Percentiles rank a stretch among this genome's conserved stretches.
Evolutionary conservation across 2,329 filamentous ascomycete genomes (phyloP).

Genomic region (Paramyrothecium sp.): DNA sequence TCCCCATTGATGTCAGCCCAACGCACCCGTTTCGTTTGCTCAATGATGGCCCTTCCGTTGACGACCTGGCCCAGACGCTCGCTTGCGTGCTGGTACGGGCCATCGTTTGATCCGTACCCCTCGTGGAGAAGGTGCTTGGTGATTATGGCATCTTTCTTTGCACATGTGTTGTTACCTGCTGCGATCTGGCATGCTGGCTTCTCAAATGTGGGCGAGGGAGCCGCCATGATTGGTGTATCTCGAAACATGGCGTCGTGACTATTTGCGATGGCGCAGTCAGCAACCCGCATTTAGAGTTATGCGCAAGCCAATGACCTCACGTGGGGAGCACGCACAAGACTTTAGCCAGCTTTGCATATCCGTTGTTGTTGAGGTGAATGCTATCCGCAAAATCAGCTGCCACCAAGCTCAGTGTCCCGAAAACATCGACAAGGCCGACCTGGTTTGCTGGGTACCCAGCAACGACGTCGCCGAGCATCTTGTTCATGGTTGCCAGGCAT

Average conservation of each 20-base stretch:
- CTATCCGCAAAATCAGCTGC: background rate
- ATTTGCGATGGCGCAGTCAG: too few relatives aligned
- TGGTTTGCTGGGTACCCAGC: background rate
- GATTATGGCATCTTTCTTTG: background rate
- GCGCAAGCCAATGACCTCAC: too few relatives aligned
- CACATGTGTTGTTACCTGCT: background rate
- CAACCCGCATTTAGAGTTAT: too few relatives aligned
- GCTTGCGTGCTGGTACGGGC: background rate
- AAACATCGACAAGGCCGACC: background rate
- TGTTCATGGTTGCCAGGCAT: background rate
- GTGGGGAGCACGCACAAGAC: background rate
- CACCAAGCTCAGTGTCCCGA: background rate
- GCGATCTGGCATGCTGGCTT: background rate
- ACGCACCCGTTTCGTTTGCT: background rate
- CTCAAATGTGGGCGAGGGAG: background rate
- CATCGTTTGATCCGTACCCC: background rate
- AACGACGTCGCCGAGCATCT: background rate
- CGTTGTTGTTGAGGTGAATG: background rate
- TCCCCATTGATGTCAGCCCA: background rate
- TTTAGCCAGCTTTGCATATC: background rate
- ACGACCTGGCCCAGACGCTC: background rate
- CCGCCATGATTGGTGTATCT: background rate
- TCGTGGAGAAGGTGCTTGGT: background rate
- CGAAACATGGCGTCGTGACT: background rate
- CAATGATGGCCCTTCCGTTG: background rate